Conservation (phyloP, 2,329 filamentous ascomycete species). For the Neofusicoccum sp. region DNA sequence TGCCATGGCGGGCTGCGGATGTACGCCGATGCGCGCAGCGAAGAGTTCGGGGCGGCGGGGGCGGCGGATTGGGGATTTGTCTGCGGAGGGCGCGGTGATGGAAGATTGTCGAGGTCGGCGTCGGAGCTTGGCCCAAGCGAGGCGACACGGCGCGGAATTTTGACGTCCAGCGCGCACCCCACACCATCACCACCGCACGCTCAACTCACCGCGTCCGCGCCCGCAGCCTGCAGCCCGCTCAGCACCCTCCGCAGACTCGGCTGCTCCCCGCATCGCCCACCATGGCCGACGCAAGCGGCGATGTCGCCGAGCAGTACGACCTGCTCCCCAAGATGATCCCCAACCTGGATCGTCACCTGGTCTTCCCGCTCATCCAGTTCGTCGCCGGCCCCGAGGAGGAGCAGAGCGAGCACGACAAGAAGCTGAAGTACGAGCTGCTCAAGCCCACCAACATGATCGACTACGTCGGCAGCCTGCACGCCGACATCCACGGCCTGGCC, state of each 20-base stretch:
- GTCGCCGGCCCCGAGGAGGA: conserved; percentile 78
- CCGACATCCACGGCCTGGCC: conserved; percentile 78
- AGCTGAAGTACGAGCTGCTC: conserved; percentile 88
- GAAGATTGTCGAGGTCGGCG: neutral
- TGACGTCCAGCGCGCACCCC: conserved; percentile 12
- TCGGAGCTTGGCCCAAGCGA: conserved; percentile 16
- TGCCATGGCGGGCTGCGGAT: conserved; percentile 29
- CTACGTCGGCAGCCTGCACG: conserved; percentile 89
- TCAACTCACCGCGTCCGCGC: conserved; percentile 21
- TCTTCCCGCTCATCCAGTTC: conserved; percentile 96
- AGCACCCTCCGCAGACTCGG: neutral
- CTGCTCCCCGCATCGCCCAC: conserved; percentile 19
- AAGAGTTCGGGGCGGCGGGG: neutral
- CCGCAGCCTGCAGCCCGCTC: neutral
- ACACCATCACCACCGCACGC: conserved; percentile 12
- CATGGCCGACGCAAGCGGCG: conserved; percentile 40
- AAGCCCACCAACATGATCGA: conserved; percentile 99
- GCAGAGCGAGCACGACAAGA: conserved; percentile 68
- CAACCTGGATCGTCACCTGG: conserved; percentile 91
- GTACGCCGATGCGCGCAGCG: neutral
- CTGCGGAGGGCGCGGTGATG: neutral
- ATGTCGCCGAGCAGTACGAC: conserved; percentile 69
- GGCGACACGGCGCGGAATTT: conserved; percentile 20
- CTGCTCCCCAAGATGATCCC: conserved; percentile 86
- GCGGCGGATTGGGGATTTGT: neutral